Percentiles rank a stretch among this genome's conserved stretches.
Evolutionary conservation across 306 rosid species (phyloP).

Genomic region (Luffa acutangula): DNA sequence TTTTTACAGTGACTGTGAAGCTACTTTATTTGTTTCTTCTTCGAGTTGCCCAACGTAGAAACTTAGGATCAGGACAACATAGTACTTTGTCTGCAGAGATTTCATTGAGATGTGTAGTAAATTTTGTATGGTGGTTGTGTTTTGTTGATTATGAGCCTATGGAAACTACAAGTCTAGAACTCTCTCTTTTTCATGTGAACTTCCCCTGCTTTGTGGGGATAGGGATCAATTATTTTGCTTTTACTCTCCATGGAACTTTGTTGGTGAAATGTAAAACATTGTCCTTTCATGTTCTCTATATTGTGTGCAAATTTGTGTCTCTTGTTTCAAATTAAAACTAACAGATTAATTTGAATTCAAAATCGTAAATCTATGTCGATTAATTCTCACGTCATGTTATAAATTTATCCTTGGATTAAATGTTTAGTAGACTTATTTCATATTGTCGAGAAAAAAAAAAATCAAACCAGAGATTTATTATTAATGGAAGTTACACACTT

Average conservation of each 20-base stretch:
- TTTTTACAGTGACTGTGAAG: neutral
- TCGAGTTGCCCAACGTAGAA: neutral
- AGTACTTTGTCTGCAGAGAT: neutral
- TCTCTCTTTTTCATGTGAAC: neutral
- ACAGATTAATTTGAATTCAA: too few species aligned
- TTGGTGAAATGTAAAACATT: neutral
- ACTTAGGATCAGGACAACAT: neutral
- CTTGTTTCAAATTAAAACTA: too few species aligned
- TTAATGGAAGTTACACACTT: too few species aligned
- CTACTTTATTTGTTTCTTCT: neutral
- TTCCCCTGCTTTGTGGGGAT: too few species aligned
- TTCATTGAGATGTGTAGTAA: neutral
- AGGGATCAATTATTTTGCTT: too few species aligned
- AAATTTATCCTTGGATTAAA: too few species aligned
- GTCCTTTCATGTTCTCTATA: neutral
- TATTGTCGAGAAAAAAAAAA: too few species aligned
- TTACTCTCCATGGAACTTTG: too few species aligned
- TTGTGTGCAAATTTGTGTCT: neutral
- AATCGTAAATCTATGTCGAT: too few species aligned
- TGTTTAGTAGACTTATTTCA: too few species aligned
- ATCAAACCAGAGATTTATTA: too few species aligned
- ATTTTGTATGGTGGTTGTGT: neutral
- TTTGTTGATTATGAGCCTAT: neutral
- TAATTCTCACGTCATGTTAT: too few species aligned
- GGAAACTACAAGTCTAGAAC: neutral